These are phyloP conservation scores for Cinnamomum chago DNA, from an alignment of 164 flowering plant genomes.

Conservation along the genomic window DNA sequence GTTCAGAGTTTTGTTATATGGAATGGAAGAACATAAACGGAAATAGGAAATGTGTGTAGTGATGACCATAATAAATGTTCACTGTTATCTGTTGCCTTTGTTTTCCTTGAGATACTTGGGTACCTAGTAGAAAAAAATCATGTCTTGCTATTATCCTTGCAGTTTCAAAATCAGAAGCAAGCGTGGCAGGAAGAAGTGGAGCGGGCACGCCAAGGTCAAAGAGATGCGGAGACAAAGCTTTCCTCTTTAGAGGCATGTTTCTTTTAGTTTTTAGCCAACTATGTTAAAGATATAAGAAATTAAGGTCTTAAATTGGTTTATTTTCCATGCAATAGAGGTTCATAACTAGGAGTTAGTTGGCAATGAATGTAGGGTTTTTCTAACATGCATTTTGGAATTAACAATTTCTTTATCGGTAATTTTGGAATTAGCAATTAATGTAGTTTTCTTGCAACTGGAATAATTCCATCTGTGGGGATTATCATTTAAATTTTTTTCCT, in stretches of 20 bases:
- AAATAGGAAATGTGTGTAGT: not conserved
- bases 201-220: constrained; percentile 92
- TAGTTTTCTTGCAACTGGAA: not conserved
- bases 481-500: not conserved
- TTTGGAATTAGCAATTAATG: not conserved
- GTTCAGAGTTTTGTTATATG: no score
- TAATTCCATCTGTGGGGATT: not conserved
- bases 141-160: not conserved
- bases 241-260: constrained; percentile 75
- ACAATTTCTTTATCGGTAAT: no score
- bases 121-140: not conserved
- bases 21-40: no score
- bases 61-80: not conserved
- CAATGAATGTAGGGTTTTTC: not conserved
- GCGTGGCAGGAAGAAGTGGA: constrained; percentile 99
- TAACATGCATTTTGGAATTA: not conserved
- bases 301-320: not conserved
- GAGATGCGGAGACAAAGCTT: constrained; percentile 92
- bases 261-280: constrained; percentile 4
- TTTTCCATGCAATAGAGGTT: not conserved
- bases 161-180: constrained; percentile 54
- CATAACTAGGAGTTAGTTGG: not conserved
- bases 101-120: not conserved
- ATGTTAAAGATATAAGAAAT: not conserved
- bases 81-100: not conserved